Conservation (phyloP, 179 eudicot genomes). For the Vitellaria paradoxa region DNA sequence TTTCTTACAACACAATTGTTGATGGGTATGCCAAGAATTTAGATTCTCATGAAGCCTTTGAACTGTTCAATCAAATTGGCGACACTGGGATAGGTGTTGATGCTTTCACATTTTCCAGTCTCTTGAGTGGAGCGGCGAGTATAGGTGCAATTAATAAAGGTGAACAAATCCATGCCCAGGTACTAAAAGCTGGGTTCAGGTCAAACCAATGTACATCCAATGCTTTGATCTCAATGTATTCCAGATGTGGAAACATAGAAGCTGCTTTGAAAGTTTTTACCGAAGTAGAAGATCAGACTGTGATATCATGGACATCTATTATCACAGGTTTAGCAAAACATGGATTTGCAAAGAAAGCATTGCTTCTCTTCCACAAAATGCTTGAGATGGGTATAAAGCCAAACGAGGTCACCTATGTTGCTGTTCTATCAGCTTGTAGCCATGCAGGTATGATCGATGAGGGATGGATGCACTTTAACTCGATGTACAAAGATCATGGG, state of each 20-base stretch:
- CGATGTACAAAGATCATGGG: conserved; percentile 39
- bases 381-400: conserved; percentile 43
- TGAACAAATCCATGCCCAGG: too few relatives aligned
- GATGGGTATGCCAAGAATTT: too few relatives aligned
- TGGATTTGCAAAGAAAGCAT: conserved; percentile 49
- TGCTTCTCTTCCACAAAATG: conserved; percentile 53
- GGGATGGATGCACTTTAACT: conserved; percentile 43
- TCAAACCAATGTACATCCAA: too few relatives aligned
- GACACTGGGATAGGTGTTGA: too few relatives aligned
- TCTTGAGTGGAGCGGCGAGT: too few relatives aligned
- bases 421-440: conserved; percentile 71
- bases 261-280: conserved; percentile 41
- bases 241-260: conserved; percentile 46
- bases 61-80: too few relatives aligned
- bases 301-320: conserved; percentile 59
- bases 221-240: conserved; percentile 27
- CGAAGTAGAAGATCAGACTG: conserved; percentile 29
- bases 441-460: conserved; percentile 48
- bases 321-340: conserved; percentile 70
- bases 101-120: too few relatives aligned
- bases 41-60: too few relatives aligned
- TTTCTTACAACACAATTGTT: too few relatives aligned
- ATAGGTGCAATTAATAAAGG: too few relatives aligned
- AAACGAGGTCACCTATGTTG: conserved; percentile 51
- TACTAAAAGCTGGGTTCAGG: too few relatives aligned